Evolutionary conservation across 345 rosid species (phyloP), one percentile per base, ranked within the genome.

Genomic region (Laguncularia racemosa): DNA sequence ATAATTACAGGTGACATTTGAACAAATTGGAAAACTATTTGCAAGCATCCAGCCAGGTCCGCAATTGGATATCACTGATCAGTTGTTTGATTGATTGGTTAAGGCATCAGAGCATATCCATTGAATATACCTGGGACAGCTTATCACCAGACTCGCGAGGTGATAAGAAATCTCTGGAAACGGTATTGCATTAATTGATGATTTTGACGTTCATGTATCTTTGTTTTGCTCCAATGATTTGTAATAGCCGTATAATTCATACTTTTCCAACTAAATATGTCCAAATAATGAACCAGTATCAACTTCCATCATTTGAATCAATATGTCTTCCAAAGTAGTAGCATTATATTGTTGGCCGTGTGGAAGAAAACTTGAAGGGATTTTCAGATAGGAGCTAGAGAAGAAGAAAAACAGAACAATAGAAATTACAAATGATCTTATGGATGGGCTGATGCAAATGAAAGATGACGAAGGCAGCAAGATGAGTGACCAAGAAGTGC

Each of bases 51-150:
- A 75, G 54, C 69, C 70, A 2, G 83, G 75, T 53, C 68, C 80
- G 6, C 18, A 14, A 19, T 40, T 70, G 14, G 62, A 64, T 11
- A 21, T 56, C 16, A 40, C 72, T 23, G 59, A 65, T 11, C 11
- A 46, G 7, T 58, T 62, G 47, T 71, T 65, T 50, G 2, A 40
- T 0, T 78, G 71, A 1, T 13, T 70, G 61, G 8, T 60, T 2
- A 46, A 26, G 82, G 78, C 26, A 0, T 72, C 0, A 68, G 74
- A 64, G 78, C 78, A n/a, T 38, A 57, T 2, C 80, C 76, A 18
- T 44, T 70, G 13, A 63, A 72, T 20, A 23, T 81, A 28, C 82
- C 76, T 0, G 80, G 76, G 57, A 64, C 78, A 57, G 73, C 81
- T 0, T 60, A 16, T 56, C 62, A 49, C 44, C 67, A 16, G n/a